A percentile compares a stretch with the other conserved stretches of the same genome.
phyloP scores from a whole-genome alignment of 306 rosid species.

The Adenanthera pavonina region DNA sequence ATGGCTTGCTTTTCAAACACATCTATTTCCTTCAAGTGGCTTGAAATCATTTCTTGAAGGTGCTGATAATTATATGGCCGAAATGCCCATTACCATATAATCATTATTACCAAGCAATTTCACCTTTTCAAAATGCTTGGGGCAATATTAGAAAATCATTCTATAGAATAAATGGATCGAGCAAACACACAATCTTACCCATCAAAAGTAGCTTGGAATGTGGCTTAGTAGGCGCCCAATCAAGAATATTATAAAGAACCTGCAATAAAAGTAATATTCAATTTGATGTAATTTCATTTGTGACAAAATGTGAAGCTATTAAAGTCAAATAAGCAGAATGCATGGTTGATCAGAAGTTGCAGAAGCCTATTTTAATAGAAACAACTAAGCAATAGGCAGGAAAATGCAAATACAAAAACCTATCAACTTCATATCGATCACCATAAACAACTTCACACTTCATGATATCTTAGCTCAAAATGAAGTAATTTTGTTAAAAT shows the following conservation, averaged over 20 bases:
- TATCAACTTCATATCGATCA: too few species aligned
- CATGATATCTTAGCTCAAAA: too few species aligned
- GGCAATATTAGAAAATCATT: slow-evolving; percentile 27
- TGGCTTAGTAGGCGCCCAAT: slow-evolving; percentile 97
- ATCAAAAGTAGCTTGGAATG: slow-evolving; percentile 87
- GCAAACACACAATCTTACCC: slow-evolving; percentile 49
- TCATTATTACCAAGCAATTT: slow-evolving; percentile 22
- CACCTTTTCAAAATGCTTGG: neutral
- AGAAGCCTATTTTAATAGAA: too few species aligned
- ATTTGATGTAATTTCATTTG: slow-evolving; percentile 12
- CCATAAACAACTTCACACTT: too few species aligned
- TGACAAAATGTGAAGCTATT: slow-evolving; percentile 10
- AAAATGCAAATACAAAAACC: too few species aligned
- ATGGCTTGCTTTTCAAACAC: slow-evolving; percentile 86
- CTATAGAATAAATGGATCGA: neutral
- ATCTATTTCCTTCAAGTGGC: slow-evolving; percentile 84
- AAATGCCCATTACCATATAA: slow-evolving; percentile 75
- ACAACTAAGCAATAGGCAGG: too few species aligned
- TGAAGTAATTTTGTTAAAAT: too few species aligned
- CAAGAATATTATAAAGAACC: slow-evolving; percentile 95
- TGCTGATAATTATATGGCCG: slow-evolving; percentile 92
- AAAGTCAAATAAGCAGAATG: neutral
- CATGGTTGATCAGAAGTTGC: too few species aligned
- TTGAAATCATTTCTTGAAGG: slow-evolving; percentile 90
- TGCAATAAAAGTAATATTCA: slow-evolving; percentile 37